Conservation (phyloP, 441 rosid genomes). For the Mallotus japonicus region DNA sequence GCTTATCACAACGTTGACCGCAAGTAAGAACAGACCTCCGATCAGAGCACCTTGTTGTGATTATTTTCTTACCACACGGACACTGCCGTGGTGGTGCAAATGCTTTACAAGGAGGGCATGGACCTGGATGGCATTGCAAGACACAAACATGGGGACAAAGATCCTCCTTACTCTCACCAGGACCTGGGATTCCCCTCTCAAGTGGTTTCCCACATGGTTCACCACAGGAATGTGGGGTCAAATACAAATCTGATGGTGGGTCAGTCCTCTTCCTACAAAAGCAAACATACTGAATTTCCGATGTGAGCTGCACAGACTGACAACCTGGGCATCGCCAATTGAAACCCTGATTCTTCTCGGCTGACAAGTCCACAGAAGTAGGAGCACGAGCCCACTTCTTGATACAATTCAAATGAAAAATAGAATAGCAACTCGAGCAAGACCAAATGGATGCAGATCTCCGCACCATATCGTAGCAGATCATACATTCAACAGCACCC, state of each 20-base stretch:
- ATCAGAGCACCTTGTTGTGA: slow-evolving; percentile 91
- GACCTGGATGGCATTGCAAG: slow-evolving; percentile 98
- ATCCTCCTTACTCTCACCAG: slow-evolving; percentile 50
- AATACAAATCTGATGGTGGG: slow-evolving; percentile 89
- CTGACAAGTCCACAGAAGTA: slow-evolving; percentile 70
- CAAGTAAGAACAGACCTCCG: slow-evolving; percentile 71
- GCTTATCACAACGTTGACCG: slow-evolving; percentile 78
- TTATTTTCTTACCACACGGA: slow-evolving; percentile 86
- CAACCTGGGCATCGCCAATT: slow-evolving; percentile 99
- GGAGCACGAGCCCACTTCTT: slow-evolving; percentile 99
- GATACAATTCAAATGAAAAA: slow-evolving; percentile 88
- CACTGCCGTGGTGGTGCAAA: slow-evolving; percentile 87
- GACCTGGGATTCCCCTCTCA: slow-evolving; percentile 49
- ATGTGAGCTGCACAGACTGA: slow-evolving; percentile 76
- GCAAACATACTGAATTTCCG: slow-evolving; percentile 82
- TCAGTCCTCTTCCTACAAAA: slow-evolving; percentile 86
- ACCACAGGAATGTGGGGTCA: slow-evolving; percentile 99
- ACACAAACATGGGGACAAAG: slow-evolving; percentile 92
- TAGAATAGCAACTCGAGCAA: slow-evolving; percentile 91
- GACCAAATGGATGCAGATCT: slow-evolving; percentile 91
- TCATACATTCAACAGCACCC: slow-evolving; percentile 90
- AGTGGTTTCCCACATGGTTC: slow-evolving; percentile 97
- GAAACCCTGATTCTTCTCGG: slow-evolving; percentile 82
- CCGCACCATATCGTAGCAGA: slow-evolving; percentile 91
- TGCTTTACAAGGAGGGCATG: slow-evolving; percentile 98